These are phyloP conservation scores for Cytidiella melzeri DNA, from an alignment of 768 basidiomycete genomes.

Conservation along the genomic window DNA sequence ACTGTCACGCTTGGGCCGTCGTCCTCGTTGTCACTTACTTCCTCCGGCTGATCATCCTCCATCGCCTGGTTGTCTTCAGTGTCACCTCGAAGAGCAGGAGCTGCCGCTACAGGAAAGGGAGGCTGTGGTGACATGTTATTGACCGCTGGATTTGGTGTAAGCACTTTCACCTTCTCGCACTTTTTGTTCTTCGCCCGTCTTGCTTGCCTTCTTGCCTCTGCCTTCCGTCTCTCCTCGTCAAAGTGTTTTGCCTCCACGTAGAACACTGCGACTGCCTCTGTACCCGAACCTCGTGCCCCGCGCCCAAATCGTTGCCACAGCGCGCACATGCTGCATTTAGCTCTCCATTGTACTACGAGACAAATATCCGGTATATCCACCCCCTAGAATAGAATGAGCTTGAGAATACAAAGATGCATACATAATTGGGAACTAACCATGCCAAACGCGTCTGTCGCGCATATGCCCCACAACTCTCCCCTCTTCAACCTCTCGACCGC, in stretches of 20 bases:
- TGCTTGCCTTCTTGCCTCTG: no score
- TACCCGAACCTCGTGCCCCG: neutral
- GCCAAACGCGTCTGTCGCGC: constrained; percentile 3
- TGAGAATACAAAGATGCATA: neutral
- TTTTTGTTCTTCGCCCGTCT: neutral
- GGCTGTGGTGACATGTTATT: no score
- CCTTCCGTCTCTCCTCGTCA: neutral
- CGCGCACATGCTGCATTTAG: neutral
- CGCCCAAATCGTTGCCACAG: neutral
- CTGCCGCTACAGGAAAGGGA: no score
- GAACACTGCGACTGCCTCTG: neutral
- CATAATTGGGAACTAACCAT: constrained; percentile 5
- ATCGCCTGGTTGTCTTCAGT: no score
- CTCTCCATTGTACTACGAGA: neutral
- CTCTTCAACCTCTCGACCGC: neutral
- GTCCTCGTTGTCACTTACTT: no score
- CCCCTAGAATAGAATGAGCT: neutral
- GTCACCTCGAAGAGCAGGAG: no score
- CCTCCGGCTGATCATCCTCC: no score
- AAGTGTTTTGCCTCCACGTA: neutral
- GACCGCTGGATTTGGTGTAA: no score
- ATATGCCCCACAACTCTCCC: constrained; percentile 1
- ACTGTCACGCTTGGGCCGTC: no score
- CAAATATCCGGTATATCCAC: neutral
- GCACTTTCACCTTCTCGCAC: no score